These are phyloP conservation scores for Kluyveromyces starmeri DNA, from an alignment of 805 yeast species.

Conservation along the genomic window DNA sequence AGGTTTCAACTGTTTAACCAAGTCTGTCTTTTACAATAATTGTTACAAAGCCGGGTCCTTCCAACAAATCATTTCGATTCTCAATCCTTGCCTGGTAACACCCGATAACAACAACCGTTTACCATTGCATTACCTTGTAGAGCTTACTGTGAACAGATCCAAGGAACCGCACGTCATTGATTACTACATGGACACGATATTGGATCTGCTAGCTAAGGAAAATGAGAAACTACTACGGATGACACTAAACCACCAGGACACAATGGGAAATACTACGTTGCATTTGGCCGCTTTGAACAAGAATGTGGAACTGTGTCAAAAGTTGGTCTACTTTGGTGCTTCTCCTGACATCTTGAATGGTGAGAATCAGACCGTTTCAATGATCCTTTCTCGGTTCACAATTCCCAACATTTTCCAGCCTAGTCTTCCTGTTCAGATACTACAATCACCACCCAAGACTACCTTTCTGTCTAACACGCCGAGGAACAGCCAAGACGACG, in stretches of 20 bases:
- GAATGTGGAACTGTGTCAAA: conserved; percentile 27
- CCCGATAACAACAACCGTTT: conserved; percentile 67
- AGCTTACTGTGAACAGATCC: conserved; percentile 41
- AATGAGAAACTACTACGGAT: conserved; percentile 42
- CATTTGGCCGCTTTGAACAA: conserved; percentile 52
- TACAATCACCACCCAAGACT: conserved; percentile 4
- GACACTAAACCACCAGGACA: conserved; percentile 68
- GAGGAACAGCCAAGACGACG: conserved; percentile 3
- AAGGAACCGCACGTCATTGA: conserved; percentile 40
- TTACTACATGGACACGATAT: conserved; percentile 46
- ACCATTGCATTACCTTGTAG: conserved; percentile 62
- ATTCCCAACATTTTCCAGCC: conserved; percentile 17
- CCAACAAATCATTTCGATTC: conserved; percentile 45
- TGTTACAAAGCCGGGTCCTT: conserved; percentile 58
- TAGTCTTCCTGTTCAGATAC: conserved; percentile 6
- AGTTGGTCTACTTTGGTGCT: conserved; percentile 26
- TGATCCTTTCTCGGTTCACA: conserved; percentile 21
- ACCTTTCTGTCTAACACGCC: conserved; percentile 4
- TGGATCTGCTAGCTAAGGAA: conserved; percentile 33
- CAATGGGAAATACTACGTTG: conserved; percentile 75
- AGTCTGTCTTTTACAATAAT: conserved; percentile 62
- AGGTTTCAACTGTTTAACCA: conserved; percentile 65
- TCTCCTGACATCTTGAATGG: conserved; percentile 23
- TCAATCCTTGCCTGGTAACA: conserved; percentile 57
- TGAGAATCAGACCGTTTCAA: conserved; percentile 25